A percentile compares a stretch with the other conserved stretches of the same genome.
phyloP scores from a whole-genome alignment of 176 grass and related monocot genomes.

The Triticum timopheevii region DNA sequence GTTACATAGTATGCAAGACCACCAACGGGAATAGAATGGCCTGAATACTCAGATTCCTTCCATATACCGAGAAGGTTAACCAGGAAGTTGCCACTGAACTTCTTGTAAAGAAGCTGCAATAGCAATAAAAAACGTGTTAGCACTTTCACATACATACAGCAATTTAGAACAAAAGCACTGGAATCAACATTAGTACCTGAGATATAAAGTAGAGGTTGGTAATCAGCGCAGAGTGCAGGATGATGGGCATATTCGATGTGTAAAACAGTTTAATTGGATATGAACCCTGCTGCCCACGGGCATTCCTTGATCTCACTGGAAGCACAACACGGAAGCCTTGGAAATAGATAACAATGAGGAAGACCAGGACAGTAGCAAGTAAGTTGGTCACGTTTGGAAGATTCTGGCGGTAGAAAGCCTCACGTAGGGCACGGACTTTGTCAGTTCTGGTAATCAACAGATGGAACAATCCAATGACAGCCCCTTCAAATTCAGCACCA shows the following conservation, averaged over 20 bases:
- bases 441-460: conserved; percentile 89
- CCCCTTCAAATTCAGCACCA: conserved; percentile 95
- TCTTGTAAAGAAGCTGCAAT: conserved; percentile 83
- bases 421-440: conserved; percentile 75
- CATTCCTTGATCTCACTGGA: conserved; percentile 93
- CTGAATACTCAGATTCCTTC: conserved; percentile 94
- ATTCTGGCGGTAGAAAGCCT: conserved; percentile 96
- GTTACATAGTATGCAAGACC: conserved; percentile 98
- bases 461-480: conserved; percentile 94
- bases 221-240: conserved; percentile 88
- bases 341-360: conserved; percentile 96
- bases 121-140: conserved; percentile 32
- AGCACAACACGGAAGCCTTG: conserved; percentile 96
- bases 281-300: conserved; percentile 90
- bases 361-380: conserved; percentile 88
- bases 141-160: neutral
- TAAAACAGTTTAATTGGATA: conserved; percentile 99
- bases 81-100: conserved; percentile 87
- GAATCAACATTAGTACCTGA: conserved; percentile 46
- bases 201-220: conserved; percentile 97
- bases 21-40: conserved; percentile 81
- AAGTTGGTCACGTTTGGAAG: conserved; percentile 97
- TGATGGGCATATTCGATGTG: conserved; percentile 98
- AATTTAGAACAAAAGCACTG: neutral
- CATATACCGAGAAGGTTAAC: conserved; percentile 87